Evolutionary conservation across 495 filamentous ascomycete species (phyloP).

Genomic region (Oleoguttula mirabilis): DNA sequence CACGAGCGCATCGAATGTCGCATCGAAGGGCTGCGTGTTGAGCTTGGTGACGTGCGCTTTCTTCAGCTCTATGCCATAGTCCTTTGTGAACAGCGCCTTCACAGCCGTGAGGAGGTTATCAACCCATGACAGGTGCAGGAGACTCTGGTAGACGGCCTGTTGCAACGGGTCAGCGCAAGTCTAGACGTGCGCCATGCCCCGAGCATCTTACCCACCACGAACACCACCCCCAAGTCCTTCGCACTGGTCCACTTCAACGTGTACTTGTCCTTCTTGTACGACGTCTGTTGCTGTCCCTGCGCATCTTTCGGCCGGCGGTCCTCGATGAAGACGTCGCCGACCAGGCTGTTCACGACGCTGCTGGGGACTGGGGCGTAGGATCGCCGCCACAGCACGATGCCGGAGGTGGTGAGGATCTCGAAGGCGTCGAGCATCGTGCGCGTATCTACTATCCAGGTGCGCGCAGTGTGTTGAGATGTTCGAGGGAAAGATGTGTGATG

Average conservation of each 20-base stretch:
- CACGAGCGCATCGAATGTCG: constrained; percentile 89
- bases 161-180: neutral
- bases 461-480: too few species aligned
- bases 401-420: constrained; percentile 89
- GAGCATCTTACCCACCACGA: constrained; percentile 52
- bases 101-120: constrained; percentile 94
- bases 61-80: constrained; percentile 79
- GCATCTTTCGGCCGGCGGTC: constrained; percentile 59
- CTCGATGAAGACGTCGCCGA: constrained; percentile 94
- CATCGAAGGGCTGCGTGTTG: constrained; percentile 67
- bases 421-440: constrained; percentile 88
- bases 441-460: too few species aligned
- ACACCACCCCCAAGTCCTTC: constrained; percentile 88
- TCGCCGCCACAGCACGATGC: constrained; percentile 92
- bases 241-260: constrained; percentile 86
- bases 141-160: constrained; percentile 91
- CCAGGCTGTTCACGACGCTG: constrained; percentile 82
- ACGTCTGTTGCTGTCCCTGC: constrained; percentile 51
- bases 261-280: constrained; percentile 85
- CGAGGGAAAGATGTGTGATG: too few species aligned
- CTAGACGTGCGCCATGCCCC: neutral
- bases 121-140: constrained; percentile 91
- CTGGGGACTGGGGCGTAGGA: constrained; percentile 67
- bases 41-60: constrained; percentile 65
- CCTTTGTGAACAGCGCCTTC: constrained; percentile 71